A percentile compares a stretch with the other conserved stretches of the same genome.
Conservation (phyloP, 345 rosid species). For the Capsella bursapastoris region DNA sequence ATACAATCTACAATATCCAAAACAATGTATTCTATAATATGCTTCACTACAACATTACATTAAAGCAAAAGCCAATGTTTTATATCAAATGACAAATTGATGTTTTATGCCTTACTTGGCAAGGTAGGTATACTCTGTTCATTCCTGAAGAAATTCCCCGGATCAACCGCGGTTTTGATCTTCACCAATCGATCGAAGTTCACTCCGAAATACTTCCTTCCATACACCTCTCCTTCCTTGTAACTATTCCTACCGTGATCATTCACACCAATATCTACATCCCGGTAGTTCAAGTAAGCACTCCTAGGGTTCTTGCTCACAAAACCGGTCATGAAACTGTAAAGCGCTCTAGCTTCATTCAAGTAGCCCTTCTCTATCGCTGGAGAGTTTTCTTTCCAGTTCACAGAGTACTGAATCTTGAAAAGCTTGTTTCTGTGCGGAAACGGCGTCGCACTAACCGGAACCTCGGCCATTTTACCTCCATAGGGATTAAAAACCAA, state of each 20-base stretch:
- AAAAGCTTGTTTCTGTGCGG: conserved; percentile 68
- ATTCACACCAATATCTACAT: conserved; percentile 59
- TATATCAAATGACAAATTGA: conserved; percentile 3
- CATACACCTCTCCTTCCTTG: conserved; percentile 56
- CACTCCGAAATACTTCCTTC: conserved; percentile 55
- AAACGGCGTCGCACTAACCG: conserved; percentile 49
- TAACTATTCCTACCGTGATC: conserved; percentile 42
- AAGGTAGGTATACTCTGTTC: conserved; percentile 68
- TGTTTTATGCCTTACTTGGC: conserved; percentile 41
- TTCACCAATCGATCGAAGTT: conserved; percentile 62
- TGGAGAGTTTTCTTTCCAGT: conserved; percentile 50
- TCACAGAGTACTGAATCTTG: conserved; percentile 55
- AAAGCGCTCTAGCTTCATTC: conserved; percentile 42
- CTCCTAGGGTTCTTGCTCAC: conserved; percentile 73
- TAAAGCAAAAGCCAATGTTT: background rate
- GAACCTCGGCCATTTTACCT: conserved; percentile 57
- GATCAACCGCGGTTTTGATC: conserved; percentile 63
- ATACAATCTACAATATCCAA: conserved; percentile 30
- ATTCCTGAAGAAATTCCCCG: conserved; percentile 54
- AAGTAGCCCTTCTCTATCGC: conserved; percentile 42
- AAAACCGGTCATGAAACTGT: conserved; percentile 59
- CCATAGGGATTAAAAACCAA: conserved; percentile 69
- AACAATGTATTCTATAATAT: conserved; percentile 11
- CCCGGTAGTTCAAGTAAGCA: conserved; percentile 61
- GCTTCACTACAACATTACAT: conserved; percentile 27